These are phyloP conservation scores for Flaveria linearis DNA, from an alignment of 129 eudicot species.

Conservation along the genomic window DNA sequence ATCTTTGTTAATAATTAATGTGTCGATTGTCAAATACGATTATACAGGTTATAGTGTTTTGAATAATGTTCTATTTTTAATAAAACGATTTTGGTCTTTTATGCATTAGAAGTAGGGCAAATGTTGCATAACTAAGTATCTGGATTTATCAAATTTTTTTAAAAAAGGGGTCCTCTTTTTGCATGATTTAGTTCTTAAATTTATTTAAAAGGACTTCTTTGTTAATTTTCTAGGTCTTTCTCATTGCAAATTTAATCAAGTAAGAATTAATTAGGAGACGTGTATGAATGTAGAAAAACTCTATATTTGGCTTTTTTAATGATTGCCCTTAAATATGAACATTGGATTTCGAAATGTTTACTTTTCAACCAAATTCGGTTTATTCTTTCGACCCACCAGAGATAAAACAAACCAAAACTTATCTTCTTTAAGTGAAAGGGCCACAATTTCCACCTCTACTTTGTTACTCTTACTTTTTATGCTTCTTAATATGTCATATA, in stretches of 20 bases:
- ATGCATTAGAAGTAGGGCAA: neutral
- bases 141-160: too few relatives aligned
- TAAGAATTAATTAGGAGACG: neutral
- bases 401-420: neutral
- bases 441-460: neutral
- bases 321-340: neutral
- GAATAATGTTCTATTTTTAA: neutral
- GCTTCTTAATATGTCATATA: conserved; percentile 10
- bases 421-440: neutral
- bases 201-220: neutral
- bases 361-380: neutral
- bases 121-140: neutral
- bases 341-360: neutral
- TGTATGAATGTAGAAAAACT: neutral
- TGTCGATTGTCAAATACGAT: neutral
- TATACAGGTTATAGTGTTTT: neutral
- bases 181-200: neutral
- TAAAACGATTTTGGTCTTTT: neutral
- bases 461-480: conserved; percentile 13
- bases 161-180: neutral
- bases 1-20: neutral
- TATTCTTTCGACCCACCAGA: neutral
- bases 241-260: neutral
- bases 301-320: neutral
- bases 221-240: neutral